Evolutionary conservation across 306 rosid species (phyloP), one percentile per base, ranked within the genome.

Genomic region (Begonia masoniana): DNA sequence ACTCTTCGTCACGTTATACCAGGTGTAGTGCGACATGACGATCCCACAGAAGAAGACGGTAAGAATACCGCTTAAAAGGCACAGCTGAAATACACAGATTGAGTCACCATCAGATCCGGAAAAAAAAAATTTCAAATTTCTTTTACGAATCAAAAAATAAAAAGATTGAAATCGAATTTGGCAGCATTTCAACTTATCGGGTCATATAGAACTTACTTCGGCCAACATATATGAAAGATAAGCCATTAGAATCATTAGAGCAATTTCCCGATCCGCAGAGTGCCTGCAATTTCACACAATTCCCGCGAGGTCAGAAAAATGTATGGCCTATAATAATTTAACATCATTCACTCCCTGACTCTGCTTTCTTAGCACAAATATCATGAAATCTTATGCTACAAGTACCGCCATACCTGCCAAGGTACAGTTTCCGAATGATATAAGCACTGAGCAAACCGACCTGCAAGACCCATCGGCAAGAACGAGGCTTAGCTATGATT

Each of bases 21-120:
- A 80, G 11, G 84, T 59, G 66, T 77, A 81, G 56, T 77, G 88
- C 1, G 88, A 77, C 84, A 77, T 81, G 52, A 61, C 76, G 70
- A 77, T 72, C 69, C 88, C 84, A 31, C 88, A 81, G 56, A 81
- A 77, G 74, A 81, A 81, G 52, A 81, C 84, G 1, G 79, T 72
- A 56, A 81, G 84, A 58, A 81, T 81, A 50, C 88, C 75, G 45
- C 81, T 81, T 46, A 74, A 64, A 24, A 50, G 7, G 10, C 64
- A 60, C 48, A 81, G 64, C 81, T 77, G 83, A 51, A 69, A 54
- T 53, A 63, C 9, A 59, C 51, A 62, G 43, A 43, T 15, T 24
- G 12, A 50, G 13, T 51, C 23, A 16, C 60, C 64, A 52, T 36
- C 15, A 31, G 19, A 47, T 47, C 35, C 47, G 41, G 8, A 31